These are phyloP conservation scores for Acanthamoeba polyphaga DNA, from an alignment of 208 protist genomes.

Conservation along the genomic window DNA sequence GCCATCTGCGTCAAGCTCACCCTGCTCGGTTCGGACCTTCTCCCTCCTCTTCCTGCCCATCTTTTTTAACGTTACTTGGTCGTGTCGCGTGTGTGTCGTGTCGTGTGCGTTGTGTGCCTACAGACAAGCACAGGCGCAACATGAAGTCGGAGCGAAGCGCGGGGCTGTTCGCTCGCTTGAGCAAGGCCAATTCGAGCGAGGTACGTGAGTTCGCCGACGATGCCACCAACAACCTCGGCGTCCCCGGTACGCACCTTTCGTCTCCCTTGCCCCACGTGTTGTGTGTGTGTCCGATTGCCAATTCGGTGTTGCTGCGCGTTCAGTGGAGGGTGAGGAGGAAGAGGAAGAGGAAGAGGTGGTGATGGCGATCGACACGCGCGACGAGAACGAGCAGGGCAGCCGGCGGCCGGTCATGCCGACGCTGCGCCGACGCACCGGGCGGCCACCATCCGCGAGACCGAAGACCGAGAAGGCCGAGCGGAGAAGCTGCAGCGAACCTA, in stretches of 20 bases:
- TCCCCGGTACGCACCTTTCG: background rate
- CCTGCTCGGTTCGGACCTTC: background rate
- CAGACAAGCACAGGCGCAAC: constrained; percentile 33
- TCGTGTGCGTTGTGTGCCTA: background rate
- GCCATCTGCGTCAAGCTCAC: constrained; percentile 20
- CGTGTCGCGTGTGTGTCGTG: background rate
- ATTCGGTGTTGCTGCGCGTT: background rate
- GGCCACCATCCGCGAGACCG: constrained; percentile 1
- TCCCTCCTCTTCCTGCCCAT: background rate
- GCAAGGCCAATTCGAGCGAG: background rate
- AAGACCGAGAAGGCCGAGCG: background rate
- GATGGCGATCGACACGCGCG: constrained; percentile 31
- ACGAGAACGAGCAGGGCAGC: background rate
- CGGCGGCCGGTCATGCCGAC: background rate
- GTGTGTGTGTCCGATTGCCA: no score
- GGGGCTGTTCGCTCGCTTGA: background rate
- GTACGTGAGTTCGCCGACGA: background rate
- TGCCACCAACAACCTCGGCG: background rate
- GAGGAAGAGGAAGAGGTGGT: constrained; percentile 14
- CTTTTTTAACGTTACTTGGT: background rate
- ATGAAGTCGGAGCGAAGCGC: background rate
- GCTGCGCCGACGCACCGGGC: background rate
- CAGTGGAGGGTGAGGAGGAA: background rate
- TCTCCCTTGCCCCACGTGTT: background rate
- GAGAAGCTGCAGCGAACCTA: background rate